Conservation (phyloP, 1,284 basidiomycete species). For the Leccinum pachyderme region DNA sequence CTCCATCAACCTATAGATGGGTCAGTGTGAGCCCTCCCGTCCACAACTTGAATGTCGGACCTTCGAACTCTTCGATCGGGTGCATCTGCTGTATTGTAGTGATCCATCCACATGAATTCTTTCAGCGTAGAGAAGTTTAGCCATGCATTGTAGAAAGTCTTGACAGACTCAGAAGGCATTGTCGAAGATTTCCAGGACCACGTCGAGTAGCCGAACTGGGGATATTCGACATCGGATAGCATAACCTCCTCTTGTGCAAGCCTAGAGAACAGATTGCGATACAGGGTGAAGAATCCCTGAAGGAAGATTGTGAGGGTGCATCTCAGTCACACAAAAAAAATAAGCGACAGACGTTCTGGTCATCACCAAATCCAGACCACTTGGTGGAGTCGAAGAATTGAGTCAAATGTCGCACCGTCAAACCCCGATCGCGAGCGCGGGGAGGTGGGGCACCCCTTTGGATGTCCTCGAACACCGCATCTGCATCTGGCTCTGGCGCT, state of each 20-base stretch:
- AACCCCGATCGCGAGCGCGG: constrained; percentile 73
- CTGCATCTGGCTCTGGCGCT: constrained; percentile 77
- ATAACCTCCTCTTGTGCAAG: constrained; percentile 81
- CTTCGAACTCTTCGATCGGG: constrained; percentile 85
- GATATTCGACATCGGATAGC: constrained; percentile 59
- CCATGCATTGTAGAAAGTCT: constrained; percentile 87
- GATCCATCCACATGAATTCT: constrained; percentile 87
- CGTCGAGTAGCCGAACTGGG: constrained; percentile 80
- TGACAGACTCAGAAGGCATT: constrained; percentile 46
- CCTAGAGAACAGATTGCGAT: constrained; percentile 84
- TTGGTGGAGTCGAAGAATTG: constrained; percentile 82
- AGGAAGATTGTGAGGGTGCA: neutral
- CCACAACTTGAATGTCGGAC: constrained; percentile 34
- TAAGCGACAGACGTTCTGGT: constrained; percentile 54
- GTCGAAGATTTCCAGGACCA: constrained; percentile 66
- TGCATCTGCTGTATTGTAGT: constrained; percentile 82
- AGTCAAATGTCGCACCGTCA: constrained; percentile 79
- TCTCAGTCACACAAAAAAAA: neutral
- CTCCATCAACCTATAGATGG: constrained; percentile 75
- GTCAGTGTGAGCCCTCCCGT: neutral
- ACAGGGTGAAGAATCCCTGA: constrained; percentile 90
- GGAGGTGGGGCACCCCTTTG: constrained; percentile 67
- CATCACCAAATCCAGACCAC: constrained; percentile 73
- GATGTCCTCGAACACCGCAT: constrained; percentile 84
- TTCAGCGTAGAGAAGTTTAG: constrained; percentile 86